Base-by-base conservation (phyloP, 2,329 filamentous ascomycete species). In the Diaporthe eres region DNA sequence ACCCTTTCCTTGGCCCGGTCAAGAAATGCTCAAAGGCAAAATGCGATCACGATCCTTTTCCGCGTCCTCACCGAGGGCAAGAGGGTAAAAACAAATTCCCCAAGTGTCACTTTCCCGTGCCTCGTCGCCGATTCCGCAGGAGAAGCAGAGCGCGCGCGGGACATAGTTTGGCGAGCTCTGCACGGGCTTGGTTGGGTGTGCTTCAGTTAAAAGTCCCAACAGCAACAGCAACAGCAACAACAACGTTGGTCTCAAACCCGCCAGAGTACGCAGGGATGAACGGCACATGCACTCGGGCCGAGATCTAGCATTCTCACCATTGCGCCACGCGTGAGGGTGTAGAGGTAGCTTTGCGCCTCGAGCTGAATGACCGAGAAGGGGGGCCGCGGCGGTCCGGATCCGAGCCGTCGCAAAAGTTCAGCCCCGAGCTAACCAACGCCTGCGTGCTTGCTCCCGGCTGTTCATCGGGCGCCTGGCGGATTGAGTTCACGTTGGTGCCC, bases 301-400 rank as follows among this genome's bases (percentile, higher is more conserved):
- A 39, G 31, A 47, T 28, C 19, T n/a, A 53, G 4, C 4, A 37
- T 53, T 5, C 31, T 53, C 65, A 55, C 47, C 47, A 53, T 37
- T 68, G 65, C 47, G 28, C 31, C 65, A 53, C 65, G 10, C n/a
- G 65, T 53, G 31, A 53, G 65, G 65, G 65, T 68, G 47, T 39
- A 42, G 47, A 53, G 34, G 13, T 70, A 55, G 65, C 65, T 70
- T 70, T 55, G n/a, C 22, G 34, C 37, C 4, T 22, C 44, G 17
- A 70, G 49, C 34, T 55, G 22, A 25, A 39, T 17, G 17, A 42
- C 34, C 49, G 65, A 42, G 17, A 34, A 4, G 4, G 22, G 60
- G n/a, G 0, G 1, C 7, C 42, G 61, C 47, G 65, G 49, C 31
- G 7, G n/a, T 28, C 34, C 65, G 34, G 65, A 51, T 70, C 49